phyloP scores from a whole-genome alignment of 495 filamentous ascomycete genomes.

The Neurospora cerealis region DNA sequence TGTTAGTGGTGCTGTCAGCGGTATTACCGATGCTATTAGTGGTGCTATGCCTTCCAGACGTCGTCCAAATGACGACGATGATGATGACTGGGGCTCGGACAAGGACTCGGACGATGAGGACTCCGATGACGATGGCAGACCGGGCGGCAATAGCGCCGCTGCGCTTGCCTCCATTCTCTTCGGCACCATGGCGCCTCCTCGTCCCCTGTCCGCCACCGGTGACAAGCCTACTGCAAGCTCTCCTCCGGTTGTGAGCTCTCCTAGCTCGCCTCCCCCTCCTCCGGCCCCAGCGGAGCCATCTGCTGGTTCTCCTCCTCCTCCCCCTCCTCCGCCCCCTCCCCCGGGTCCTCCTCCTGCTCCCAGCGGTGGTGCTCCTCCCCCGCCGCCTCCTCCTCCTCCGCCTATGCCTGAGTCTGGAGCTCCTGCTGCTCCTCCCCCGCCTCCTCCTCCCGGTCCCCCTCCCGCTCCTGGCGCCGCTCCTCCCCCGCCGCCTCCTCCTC shows the following conservation, averaged over 20 bases:
- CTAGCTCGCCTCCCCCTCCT: slow-evolving; percentile 28
- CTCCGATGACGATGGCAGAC: slow-evolving; percentile 55
- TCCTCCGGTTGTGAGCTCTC: slow-evolving; percentile 28
- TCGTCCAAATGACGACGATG: slow-evolving; percentile 35
- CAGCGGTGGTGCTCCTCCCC: slow-evolving; percentile 27
- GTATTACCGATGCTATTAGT: slow-evolving; percentile 1
- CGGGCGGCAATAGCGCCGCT: slow-evolving; percentile 72
- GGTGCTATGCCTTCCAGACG: slow-evolving; percentile 18
- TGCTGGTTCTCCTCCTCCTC: slow-evolving; percentile 21
- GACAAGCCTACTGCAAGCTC: slow-evolving; percentile 48
- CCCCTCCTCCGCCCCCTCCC: slow-evolving; percentile 35
- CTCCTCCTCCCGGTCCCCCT: slow-evolving; percentile 46
- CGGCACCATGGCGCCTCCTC: slow-evolving; percentile 92
- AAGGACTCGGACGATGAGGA: slow-evolving; percentile 65
- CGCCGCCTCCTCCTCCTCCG: slow-evolving; percentile 40
- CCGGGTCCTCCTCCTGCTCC: slow-evolving; percentile 35
- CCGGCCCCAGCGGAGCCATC: slow-evolving; percentile 2
- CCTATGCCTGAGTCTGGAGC: slow-evolving; percentile 32
- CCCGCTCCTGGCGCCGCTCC: slow-evolving; percentile 42
- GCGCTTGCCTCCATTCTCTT: slow-evolving; percentile 90
- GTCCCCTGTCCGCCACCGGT: slow-evolving; percentile 75
- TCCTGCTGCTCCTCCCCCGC: slow-evolving; percentile 31
- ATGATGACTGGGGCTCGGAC: slow-evolving; percentile 87
- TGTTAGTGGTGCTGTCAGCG: not conserved
- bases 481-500: slow-evolving; percentile 43